Conservation (phyloP, 306 rosid species). For the Dryas alaskensis region DNA sequence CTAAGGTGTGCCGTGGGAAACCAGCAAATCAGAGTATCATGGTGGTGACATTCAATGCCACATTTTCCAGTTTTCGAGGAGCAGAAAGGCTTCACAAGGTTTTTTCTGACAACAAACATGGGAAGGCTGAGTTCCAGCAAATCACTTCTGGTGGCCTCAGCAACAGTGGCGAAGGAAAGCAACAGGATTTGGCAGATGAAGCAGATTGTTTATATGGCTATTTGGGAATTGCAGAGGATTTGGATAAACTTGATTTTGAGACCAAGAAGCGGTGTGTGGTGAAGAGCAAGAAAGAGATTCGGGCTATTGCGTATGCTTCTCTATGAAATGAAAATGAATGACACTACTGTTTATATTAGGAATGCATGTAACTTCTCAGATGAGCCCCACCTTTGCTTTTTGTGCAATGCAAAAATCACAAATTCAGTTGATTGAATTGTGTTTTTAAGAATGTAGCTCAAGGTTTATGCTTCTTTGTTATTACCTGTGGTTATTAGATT, state of each 20-base stretch:
- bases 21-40: constrained; percentile 32
- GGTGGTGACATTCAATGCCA: constrained; percentile 32
- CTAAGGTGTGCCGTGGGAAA: constrained; percentile 31
- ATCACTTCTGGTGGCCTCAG: constrained; percentile 8
- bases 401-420: neutral
- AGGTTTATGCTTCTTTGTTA: neutral
- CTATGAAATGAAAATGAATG: neutral
- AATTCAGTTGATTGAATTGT: neutral
- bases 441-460: neutral
- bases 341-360: neutral
- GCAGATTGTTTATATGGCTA: constrained; percentile 32
- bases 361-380: too few relatives aligned
- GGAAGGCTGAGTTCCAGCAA: constrained; percentile 23
- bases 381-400: neutral
- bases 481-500: neutral
- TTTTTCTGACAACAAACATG: constrained; percentile 32
- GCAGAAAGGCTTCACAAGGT: constrained; percentile 36
- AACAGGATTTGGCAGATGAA: constrained; percentile 2
- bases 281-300: constrained; percentile 44
- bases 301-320: constrained; percentile 22
- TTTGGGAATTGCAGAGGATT: constrained; percentile 37
- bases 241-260: constrained; percentile 36
- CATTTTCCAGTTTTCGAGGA: constrained; percentile 36
- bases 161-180: constrained; percentile 15
- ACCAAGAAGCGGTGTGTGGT: constrained; percentile 27